Conservation (phyloP, 2,329 filamentous ascomycete genomes). For the Diaporthe amygdali region DNA sequence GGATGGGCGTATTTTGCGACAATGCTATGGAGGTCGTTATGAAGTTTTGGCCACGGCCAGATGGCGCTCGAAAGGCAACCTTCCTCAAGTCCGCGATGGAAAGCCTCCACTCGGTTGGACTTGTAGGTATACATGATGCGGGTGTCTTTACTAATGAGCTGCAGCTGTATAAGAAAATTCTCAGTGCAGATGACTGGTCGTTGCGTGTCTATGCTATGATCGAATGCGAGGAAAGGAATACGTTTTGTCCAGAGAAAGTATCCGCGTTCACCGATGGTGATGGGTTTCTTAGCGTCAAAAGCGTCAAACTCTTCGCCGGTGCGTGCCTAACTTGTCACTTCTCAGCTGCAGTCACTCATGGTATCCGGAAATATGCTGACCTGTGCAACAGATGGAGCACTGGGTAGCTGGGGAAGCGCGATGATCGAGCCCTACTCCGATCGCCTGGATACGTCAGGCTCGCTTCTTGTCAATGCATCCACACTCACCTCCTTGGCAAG, state of each 20-base stretch:
- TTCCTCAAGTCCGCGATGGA: conserved; percentile 66
- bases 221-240: conserved; percentile 68
- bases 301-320: conserved; percentile 75
- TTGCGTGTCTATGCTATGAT: conserved; percentile 72
- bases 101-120: conserved; percentile 66
- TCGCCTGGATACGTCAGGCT: conserved; percentile 64
- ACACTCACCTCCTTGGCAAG: conserved; percentile 58
- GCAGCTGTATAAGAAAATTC: conserved; percentile 57
- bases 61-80: conserved; percentile 53
- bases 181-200: conserved; percentile 53
- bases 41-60: conserved; percentile 62
- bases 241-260: conserved; percentile 62
- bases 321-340: conserved; percentile 28
- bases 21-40: conserved; percentile 71
- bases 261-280: conserved; percentile 48
- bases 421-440: conserved; percentile 75
- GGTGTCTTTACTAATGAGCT: conserved; percentile 63
- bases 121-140: conserved; percentile 74
- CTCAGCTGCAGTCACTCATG: neutral
- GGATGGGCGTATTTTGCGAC: conserved; percentile 74
- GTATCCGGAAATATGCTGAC: conserved; percentile 22
- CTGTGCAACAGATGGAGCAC: conserved; percentile 62
- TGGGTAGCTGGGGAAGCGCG: conserved; percentile 75
- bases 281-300: conserved; percentile 60
- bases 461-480: conserved; percentile 69